Conservation (phyloP, 2,329 filamentous ascomycete species). For the Hypoxylon sp. region DNA sequence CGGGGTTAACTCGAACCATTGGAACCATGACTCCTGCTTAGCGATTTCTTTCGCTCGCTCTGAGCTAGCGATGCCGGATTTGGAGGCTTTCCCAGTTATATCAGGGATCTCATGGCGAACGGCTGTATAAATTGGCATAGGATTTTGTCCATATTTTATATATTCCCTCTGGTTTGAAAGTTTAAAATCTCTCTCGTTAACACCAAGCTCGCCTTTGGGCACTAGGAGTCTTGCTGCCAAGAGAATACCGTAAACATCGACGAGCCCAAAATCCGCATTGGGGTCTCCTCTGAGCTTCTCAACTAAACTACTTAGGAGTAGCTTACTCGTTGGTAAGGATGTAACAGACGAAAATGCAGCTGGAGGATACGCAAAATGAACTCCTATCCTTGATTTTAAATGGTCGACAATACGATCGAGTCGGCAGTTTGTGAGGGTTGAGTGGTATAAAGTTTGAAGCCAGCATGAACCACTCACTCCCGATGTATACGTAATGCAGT, state of each 20-base stretch:
- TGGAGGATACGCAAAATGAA: conserved; percentile 94
- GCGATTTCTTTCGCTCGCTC: conserved; percentile 68
- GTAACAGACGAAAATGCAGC: conserved; percentile 84
- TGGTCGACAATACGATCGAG: conserved; percentile 83
- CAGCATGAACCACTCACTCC: conserved; percentile 97
- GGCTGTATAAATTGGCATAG: conserved; percentile 94
- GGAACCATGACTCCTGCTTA: conserved; percentile 87
- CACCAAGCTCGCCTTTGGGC: conserved; percentile 83
- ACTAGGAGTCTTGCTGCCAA: conserved; percentile 88
- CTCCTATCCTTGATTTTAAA: conserved; percentile 84
- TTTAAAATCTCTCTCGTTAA: conserved; percentile 86
- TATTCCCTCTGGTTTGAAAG: conserved; percentile 87
- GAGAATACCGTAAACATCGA: conserved; percentile 92
- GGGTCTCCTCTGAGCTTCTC: conserved; percentile 91
- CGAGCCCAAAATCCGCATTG: conserved; percentile 85
- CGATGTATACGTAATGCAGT: conserved; percentile 94
- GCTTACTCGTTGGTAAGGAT: conserved; percentile 94
- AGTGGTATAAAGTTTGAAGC: conserved; percentile 90
- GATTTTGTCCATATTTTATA: conserved; percentile 82
- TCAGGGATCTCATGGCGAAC: conserved; percentile 95
- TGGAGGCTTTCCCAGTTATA: conserved; percentile 61
- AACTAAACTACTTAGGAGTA: conserved; percentile 86
- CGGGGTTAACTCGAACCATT: conserved; percentile 97
- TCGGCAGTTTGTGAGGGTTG: conserved; percentile 78
- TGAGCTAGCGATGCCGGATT: conserved; percentile 54